Evolutionary conservation across 768 basidiomycete species (phyloP), one percentile per base, ranked within the genome.

Genomic region (Cantharellus anzutake): DNA sequence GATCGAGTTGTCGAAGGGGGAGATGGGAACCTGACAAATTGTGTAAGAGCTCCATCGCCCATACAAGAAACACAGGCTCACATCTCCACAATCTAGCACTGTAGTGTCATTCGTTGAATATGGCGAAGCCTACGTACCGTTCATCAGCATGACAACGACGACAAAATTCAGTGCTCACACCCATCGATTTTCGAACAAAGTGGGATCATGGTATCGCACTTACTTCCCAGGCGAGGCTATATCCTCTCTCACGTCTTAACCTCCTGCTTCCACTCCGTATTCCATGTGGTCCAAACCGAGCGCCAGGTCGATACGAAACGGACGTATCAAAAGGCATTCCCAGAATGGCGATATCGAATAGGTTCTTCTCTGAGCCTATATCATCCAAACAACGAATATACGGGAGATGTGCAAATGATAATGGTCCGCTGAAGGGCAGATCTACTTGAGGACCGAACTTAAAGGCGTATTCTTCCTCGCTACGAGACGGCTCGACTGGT

Each of bases 31-130:
- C 16, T 70, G 68, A 56, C 11, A 59, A 7, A 5, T 35, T 39
- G 57, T 4, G 38, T n/a, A 35, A 38, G 16, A 42, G 4, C 37
- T 14, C 20, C 20, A 44, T 37, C 20, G 5, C 37, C 42, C 40
- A 42, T 40, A 44, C 14, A 41, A 56, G 29, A 78, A 70, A 64
- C 81, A 86, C 4, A 86, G 51, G 65, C 72, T 60, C 65, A 88
- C 84, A 71, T 93, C 90, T 52, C 86, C 89, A 63, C 90, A 93
- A 65, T 92, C 91, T 38, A 91, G 66, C 63, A 88, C 73, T 63
- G 74, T 81, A 3, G 44, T 4, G 16, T 34, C 20, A 58, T 71
- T 71, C 52, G 7, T 7, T 64, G 86, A 65, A 82, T 81, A 86
- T 4, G 86, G 86, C 65, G 82, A n/a, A n/a, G n/a, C n/a, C n/a